Evolutionary conservation across 805 yeast species (phyloP).

Genomic region (Metschnikowia arizonensis): DNA sequence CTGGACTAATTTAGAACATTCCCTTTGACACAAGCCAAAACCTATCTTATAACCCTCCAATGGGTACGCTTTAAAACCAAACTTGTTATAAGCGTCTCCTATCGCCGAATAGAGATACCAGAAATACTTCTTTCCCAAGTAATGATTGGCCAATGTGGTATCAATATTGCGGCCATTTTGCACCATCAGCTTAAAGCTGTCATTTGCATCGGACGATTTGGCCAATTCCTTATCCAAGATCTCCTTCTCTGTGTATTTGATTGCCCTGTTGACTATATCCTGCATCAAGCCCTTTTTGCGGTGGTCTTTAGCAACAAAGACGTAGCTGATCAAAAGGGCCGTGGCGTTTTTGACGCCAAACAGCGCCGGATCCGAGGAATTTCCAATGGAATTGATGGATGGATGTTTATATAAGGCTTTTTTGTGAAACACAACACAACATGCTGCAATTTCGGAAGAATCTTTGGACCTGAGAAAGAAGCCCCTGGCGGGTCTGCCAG

Average conservation of each 20-base stretch:
- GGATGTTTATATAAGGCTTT: constrained; percentile 30
- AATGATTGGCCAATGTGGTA: constrained; percentile 27
- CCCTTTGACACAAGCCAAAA: constrained; percentile 14
- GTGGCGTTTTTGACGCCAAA: constrained; percentile 34
- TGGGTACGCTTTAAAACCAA: constrained; percentile 50
- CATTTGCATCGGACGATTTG: constrained; percentile 21
- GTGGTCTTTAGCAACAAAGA: constrained; percentile 25
- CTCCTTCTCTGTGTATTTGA: constrained; percentile 29
- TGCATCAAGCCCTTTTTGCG: constrained; percentile 30
- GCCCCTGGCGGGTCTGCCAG: constrained; percentile 22
- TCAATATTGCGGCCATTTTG: constrained; percentile 27
- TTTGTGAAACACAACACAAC: constrained; percentile 21
- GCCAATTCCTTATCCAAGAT: constrained; percentile 25
- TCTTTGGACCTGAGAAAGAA: constrained; percentile 25
- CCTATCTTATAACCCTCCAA: constrained; percentile 35
- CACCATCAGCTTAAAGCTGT: constrained; percentile 33
- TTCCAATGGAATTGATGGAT: constrained; percentile 20
- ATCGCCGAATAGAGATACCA: constrained; percentile 67
- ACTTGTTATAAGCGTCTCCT: constrained; percentile 58
- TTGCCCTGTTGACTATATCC: constrained; percentile 24
- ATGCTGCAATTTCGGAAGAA: constrained; percentile 21
- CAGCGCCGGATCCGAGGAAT: constrained; percentile 27
- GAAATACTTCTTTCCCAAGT: constrained; percentile 33
- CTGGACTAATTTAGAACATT: constrained; percentile 21
- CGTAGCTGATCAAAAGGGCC: constrained; percentile 25